These are phyloP conservation scores for Myotisia sp. DNA, from an alignment of 2,329 filamentous ascomycete species.

Conservation along the genomic window DNA sequence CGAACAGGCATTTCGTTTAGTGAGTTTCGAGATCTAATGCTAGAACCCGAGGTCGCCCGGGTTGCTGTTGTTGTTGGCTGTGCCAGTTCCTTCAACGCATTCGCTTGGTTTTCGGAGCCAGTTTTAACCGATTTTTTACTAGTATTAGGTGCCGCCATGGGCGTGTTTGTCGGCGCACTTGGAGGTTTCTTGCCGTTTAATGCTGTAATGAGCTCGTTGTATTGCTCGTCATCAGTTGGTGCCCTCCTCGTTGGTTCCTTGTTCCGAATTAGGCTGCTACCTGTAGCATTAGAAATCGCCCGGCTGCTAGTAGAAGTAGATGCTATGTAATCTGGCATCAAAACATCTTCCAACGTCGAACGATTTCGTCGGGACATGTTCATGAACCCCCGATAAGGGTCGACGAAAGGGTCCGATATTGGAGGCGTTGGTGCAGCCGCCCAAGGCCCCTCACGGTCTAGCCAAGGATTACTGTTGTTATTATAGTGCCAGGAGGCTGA, in stretches of 20 bases:
- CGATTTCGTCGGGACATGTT: constrained; percentile 19
- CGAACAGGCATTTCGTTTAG: constrained; percentile 11
- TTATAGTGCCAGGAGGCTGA: constrained; percentile 15
- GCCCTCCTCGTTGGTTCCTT: constrained; percentile 24
- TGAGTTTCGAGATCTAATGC: constrained; percentile 16
- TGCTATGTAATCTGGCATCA: constrained; percentile 36
- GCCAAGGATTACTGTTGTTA: constrained; percentile 9
- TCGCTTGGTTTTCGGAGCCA: constrained; percentile 10
- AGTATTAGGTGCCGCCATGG: constrained; percentile 13
- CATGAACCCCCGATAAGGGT: constrained; percentile 21
- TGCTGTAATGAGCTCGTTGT: constrained; percentile 24
- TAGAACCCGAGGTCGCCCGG: constrained; percentile 23
- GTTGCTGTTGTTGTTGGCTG: constrained; percentile 13
- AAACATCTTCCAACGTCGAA: constrained; percentile 31
- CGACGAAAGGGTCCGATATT: constrained; percentile 29
- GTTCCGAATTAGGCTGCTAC: constrained; percentile 29
- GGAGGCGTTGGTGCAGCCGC: constrained; percentile 15
- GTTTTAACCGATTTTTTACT: neutral
- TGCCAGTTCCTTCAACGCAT: constrained; percentile 19
- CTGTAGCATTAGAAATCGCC: constrained; percentile 28
- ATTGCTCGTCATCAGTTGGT: constrained; percentile 25
- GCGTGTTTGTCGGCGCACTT: constrained; percentile 20
- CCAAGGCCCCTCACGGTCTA: constrained; percentile 19
- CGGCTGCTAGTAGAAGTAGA: constrained; percentile 29
- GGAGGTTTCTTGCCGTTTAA: constrained; percentile 23